Evolutionary conservation across 2,329 filamentous ascomycete species (phyloP).

Genomic region (Spiromastix sp.): DNA sequence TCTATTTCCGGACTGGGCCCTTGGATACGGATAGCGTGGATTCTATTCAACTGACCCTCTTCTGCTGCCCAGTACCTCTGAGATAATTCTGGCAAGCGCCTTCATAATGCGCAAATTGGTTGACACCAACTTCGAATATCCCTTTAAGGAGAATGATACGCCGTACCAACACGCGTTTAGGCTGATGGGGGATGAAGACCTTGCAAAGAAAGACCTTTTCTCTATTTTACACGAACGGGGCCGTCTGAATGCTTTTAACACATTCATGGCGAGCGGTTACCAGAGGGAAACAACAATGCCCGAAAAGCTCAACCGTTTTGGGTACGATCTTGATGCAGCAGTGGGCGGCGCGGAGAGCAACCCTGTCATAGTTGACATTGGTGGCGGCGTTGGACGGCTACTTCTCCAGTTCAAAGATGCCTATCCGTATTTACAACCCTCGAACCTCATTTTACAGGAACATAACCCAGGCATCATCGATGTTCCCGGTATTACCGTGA

Average conservation of each 20-base stretch:
- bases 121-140: constrained; percentile 25
- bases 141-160: constrained; percentile 23
- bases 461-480: constrained; percentile 23
- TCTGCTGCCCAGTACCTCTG: constrained; percentile 27
- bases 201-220: constrained; percentile 25
- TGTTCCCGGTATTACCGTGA: constrained; percentile 19
- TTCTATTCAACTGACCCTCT: too few species aligned
- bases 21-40: too few species aligned
- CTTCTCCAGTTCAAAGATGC: constrained; percentile 26
- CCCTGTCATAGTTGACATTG: constrained; percentile 26
- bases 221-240: constrained; percentile 25
- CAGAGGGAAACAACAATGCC: constrained; percentile 24
- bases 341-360: constrained; percentile 12
- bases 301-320: constrained; percentile 19
- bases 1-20: not conserved
- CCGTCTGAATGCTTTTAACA: constrained; percentile 30
- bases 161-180: constrained; percentile 26
- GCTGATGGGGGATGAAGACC: constrained; percentile 19
- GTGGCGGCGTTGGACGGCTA: constrained; percentile 27
- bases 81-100: constrained; percentile 24
- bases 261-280: constrained; percentile 31
- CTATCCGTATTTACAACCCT: constrained; percentile 19
- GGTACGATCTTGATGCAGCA: constrained; percentile 22
- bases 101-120: constrained; percentile 27
- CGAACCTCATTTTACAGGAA: constrained; percentile 26